Base-by-base conservation (phyloP, 116 monocot genomes). In the Cymodocea nodosa region DNA sequence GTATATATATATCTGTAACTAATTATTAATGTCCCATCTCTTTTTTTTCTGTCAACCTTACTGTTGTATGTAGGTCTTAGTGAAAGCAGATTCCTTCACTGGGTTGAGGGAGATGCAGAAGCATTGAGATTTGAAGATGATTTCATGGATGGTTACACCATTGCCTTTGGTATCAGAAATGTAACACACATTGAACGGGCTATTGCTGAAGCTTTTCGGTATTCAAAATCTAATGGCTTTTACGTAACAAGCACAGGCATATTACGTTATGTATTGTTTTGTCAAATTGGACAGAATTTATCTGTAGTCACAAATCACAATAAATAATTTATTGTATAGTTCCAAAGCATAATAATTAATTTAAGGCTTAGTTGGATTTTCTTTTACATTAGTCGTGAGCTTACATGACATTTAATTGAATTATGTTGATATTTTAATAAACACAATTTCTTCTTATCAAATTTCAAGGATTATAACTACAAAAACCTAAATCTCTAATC, bases 131-230 rank as follows among this genome's bases (percentile, higher is more conserved):
- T 97, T 79, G 78, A 80, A 35, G 91, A 87, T 52, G 57, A 44
- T 36, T 88, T 85, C 35, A 90, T 90, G 97, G 90, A 97, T 87
- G 85, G 85, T 9, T 90, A 97, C 63, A 90, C 97, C 17, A 82
- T 97, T 75, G 97, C 90, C 60, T 97, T 97, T 84, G 91, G 91
- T 22, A 97, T 90, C 64, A 85, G 91, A 88, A 97, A 90, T 85
- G 91, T 97, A 37, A 90, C 90, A 35, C 97, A 87, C 60, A 88
- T 90, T 76, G 97, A 97, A 74, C 85, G 77, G 69, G 91, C 53
- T 23, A 83, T 97, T 64, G n/a, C 71, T 30, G 97, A 97, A 75
- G 88, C 97, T 72, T 80, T 80, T 63, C 83, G 95, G 95, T 90
- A 68, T 30, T 44, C 12, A 44, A 12, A 44, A 44, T 44, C 44